Evolutionary conservation across 192 early-diverging fungal species (phyloP).

Genomic region (Mortierella alpina): DNA sequence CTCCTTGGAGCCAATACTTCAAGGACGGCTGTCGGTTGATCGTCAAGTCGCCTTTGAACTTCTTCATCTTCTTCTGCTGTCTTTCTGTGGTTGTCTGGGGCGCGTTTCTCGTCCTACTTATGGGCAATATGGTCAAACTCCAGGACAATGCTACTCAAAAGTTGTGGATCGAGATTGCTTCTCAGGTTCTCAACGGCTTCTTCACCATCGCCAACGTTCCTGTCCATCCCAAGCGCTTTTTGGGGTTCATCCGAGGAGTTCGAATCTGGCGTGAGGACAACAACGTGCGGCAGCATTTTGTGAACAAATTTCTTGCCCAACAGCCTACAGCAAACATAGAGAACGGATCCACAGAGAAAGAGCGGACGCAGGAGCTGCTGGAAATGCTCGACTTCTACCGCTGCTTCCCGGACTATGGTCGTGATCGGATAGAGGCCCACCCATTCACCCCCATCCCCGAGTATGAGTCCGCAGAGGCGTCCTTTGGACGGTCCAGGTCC

Average conservation of each 20-base stretch:
- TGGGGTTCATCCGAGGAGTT: conserved; percentile 33
- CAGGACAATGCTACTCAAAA: conserved; percentile 32
- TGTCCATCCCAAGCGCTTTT: conserved; percentile 48
- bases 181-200: conserved; percentile 54
- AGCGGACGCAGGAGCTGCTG: conserved; percentile 14
- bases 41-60: conserved; percentile 48
- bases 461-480: no score
- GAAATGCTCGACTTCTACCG: conserved; percentile 32
- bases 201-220: conserved; percentile 51
- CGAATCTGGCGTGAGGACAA: conserved; percentile 27
- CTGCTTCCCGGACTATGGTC: conserved; percentile 44
- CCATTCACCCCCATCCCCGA: background rate
- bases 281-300: conserved; percentile 12
- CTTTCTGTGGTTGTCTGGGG: conserved; percentile 53
- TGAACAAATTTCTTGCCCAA: conserved; percentile 10
- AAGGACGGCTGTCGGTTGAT: conserved; percentile 42
- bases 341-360: background rate
- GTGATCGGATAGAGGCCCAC: background rate
- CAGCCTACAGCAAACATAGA: background rate
- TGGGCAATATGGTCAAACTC: conserved; percentile 46
- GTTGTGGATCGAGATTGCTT: conserved; percentile 55
- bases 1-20: conserved; percentile 48
- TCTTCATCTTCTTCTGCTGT: conserved; percentile 50
- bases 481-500: background rate
- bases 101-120: conserved; percentile 45